Evolutionary conservation across 805 yeast genomes (phyloP).

Genomic region (Ogataea thermomethanolica): DNA sequence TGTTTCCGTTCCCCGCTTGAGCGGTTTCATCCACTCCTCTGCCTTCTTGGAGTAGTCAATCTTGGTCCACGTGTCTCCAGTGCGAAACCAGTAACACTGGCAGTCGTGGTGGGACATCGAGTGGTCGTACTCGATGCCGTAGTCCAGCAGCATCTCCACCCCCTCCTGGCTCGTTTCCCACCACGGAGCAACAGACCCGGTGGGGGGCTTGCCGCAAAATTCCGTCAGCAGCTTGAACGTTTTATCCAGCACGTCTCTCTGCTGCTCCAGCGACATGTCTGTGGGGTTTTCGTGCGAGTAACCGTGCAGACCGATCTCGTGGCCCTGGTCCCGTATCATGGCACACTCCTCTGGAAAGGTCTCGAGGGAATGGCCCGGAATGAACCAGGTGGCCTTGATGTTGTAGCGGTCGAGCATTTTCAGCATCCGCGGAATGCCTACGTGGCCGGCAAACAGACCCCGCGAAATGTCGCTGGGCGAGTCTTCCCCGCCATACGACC

Average conservation of each 20-base stretch:
- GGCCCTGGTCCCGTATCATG: conserved; percentile 34
- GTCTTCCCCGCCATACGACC: conserved; percentile 38
- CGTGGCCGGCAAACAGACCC: conserved; percentile 37
- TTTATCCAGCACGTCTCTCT: conserved; percentile 33
- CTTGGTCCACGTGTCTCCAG: conserved; percentile 37
- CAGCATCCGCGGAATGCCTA: conserved; percentile 35
- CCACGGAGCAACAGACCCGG: conserved; percentile 38
- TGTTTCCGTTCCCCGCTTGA: conserved; percentile 31
- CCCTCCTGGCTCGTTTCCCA: conserved; percentile 37
- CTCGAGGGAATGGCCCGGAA: conserved; percentile 38
- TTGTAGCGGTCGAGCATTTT: conserved; percentile 33
- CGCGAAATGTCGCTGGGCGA: conserved; percentile 36
- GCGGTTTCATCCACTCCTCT: conserved; percentile 37
- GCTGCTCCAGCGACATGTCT: conserved; percentile 36
- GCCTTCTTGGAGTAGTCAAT: conserved; percentile 36
- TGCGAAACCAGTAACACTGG: conserved; percentile 36
- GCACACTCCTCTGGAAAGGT: conserved; percentile 37
- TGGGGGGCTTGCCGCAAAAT: conserved; percentile 36
- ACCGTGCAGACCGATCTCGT: conserved; percentile 37
- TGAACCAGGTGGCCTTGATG: conserved; percentile 38
- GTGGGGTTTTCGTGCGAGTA: conserved; percentile 38
- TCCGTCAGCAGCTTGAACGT: conserved; percentile 33
- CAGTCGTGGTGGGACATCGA: conserved; percentile 37
- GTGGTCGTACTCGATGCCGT: conserved; percentile 38
- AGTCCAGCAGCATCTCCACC: conserved; percentile 32